phyloP scores from a whole-genome alignment of 129 eudicot genomes.

The Arctium lappa region DNA sequence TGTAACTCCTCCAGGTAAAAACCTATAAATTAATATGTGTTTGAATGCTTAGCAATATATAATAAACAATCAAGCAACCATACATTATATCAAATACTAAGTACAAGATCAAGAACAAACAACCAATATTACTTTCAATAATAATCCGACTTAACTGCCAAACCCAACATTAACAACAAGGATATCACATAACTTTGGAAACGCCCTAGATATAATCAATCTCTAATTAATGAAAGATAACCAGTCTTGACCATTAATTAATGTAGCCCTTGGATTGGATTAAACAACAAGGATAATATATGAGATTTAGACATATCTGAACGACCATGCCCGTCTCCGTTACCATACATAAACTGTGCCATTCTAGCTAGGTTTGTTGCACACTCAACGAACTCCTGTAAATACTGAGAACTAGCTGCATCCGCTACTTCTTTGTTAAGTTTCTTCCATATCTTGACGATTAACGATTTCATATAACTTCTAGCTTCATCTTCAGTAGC shows the following conservation, averaged over 20 bases:
- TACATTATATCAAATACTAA: not conserved
- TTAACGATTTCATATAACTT: constrained; percentile 11
- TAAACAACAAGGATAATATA: constrained; percentile 21
- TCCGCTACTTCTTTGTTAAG: constrained; percentile 16
- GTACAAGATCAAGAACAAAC: not conserved
- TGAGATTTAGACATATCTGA: constrained; percentile 17
- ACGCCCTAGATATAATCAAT: too few relatives aligned
- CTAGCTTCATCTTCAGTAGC: constrained; percentile 40
- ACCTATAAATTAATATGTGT: not conserved
- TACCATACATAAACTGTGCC: constrained; percentile 24
- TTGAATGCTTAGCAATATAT: too few relatives aligned
- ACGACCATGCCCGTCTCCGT: constrained; percentile 35
- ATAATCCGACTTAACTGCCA: not conserved
- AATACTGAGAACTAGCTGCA: not conserved
- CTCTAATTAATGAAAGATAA: too few relatives aligned
- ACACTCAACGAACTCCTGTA: constrained; percentile 7
- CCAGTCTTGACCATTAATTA: too few relatives aligned
- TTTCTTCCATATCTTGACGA: constrained; percentile 23
- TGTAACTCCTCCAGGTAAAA: too few relatives aligned
- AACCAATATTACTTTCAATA: not conserved
- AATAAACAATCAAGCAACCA: not conserved
- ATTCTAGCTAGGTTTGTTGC: constrained; percentile 24
- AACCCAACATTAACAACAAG: not conserved
- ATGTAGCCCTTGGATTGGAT: constrained; percentile 15
- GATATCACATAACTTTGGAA: not conserved